Conservation (phyloP, 805 yeast species). For the Pichia deserticola region DNA sequence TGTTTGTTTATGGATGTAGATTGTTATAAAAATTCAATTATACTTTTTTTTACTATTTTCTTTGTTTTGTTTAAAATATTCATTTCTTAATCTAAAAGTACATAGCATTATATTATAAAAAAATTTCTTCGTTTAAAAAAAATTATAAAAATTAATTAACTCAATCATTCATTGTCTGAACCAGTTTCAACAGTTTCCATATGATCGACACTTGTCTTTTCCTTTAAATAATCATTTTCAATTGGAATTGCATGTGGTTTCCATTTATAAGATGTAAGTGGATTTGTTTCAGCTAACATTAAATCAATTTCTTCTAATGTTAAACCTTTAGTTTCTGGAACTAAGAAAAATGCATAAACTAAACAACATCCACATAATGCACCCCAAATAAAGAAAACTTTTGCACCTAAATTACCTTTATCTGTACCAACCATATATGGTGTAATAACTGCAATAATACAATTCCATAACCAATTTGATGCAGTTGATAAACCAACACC, state of each 20-base stretch:
- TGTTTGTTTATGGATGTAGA: too few relatives aligned
- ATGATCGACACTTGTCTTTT: background rate
- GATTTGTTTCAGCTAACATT: conserved; percentile 30
- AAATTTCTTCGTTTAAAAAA: too few relatives aligned
- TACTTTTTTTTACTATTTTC: too few relatives aligned
- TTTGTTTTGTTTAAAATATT: too few relatives aligned
- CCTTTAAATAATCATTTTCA: conserved; percentile 8
- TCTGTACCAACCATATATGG: conserved; percentile 66
- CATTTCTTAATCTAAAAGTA: too few relatives aligned
- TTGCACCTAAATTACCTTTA: conserved; percentile 51
- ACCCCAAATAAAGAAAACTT: conserved; percentile 74
- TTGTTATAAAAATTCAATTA: too few relatives aligned
- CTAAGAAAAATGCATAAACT: conserved; percentile 64
- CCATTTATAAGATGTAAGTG: conserved; percentile 30
- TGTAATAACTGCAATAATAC: conserved; percentile 68
- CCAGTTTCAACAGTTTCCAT: background rate
- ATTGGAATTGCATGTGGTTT: conserved; percentile 22
- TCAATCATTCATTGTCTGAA: background rate
- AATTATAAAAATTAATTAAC: too few relatives aligned
- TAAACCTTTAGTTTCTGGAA: conserved; percentile 76
- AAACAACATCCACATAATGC: conserved; percentile 33
- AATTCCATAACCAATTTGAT: conserved; percentile 75
- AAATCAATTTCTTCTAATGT: conserved; percentile 74
- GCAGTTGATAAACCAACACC: conserved; percentile 67
- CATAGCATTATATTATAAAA: too few relatives aligned